A percentile compares a stretch with the other conserved stretches of the same genome.
Evolutionary conservation across 2,329 filamentous ascomycete species (phyloP).

Genomic region (Colletotrichum phormii): DNA sequence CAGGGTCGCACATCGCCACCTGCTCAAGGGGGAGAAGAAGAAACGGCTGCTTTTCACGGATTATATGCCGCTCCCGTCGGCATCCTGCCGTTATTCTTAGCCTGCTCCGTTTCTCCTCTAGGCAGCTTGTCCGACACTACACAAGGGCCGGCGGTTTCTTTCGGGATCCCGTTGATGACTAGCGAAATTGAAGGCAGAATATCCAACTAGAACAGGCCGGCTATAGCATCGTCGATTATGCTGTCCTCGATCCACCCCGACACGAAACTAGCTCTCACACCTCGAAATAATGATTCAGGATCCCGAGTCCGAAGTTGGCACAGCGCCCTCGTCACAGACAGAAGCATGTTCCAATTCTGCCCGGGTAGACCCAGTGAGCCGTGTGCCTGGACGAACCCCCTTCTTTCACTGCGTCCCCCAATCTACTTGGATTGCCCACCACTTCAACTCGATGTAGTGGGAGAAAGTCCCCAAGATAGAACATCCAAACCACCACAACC

Average conservation of each 20-base stretch:
- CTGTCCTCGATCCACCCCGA: not conserved
- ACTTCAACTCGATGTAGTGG: not conserved
- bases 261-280: constrained; percentile 10
- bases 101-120: not conserved
- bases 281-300: constrained; percentile 16
- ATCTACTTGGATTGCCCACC: not conserved
- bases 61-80: not conserved
- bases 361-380: constrained; percentile 9
- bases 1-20: not conserved
- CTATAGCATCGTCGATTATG: not conserved
- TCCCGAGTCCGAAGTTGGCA: constrained; percentile 29
- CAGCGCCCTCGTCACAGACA: constrained; percentile 2
- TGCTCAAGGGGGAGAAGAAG: not conserved
- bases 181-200: not conserved
- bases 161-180: not conserved
- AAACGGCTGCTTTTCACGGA: not conserved
- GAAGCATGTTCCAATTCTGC: not conserved
- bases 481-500: constrained; percentile 9
- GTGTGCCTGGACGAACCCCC: constrained; percentile 13
- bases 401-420: not conserved
- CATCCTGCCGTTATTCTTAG: constrained; percentile 8
- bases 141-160: not conserved
- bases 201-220: not conserved
- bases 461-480: constrained; percentile 14
- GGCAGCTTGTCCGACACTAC: not conserved